Evolutionary conservation across 2,329 filamentous ascomycete genomes (phyloP), one percentile per base, ranked within the genome.

Genomic region (Aspergillus sp.): DNA sequence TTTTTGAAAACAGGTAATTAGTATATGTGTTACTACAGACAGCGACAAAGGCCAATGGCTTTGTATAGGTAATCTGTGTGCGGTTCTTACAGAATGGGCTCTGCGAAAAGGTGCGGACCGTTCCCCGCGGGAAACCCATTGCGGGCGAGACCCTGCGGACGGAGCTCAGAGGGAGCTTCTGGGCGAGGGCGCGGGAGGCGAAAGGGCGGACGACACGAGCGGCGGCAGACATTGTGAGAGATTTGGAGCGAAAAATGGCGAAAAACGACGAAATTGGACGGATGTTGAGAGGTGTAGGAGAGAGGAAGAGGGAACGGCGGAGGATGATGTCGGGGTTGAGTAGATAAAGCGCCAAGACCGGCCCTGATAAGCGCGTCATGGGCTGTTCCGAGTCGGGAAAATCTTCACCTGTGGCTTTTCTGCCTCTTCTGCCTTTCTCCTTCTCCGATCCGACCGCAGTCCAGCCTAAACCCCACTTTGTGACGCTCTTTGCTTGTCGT

Each of bases 61-160:
- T 37, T 54, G 24, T 34, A 30, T 48, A 40, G 41, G 17, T 8
- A 24, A 39, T 50, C 24, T 54, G 30, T 53, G 53, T 58, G 40
- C 41, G n/a, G 50, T 57, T 51, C 71, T 40, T 69, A 77, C 75
- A 69, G 54, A 76, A 68, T 57, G 73, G 67, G 68, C 73, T 76
- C 65, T 74, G 72, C 33, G 75, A 75, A 68, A 77, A 77, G 69
- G 66, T 71, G 68, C 72, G 70, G 58, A 70, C 57, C 59, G 63
- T 73, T 75, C 71, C 73, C 73, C 73, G 73, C 73, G 73, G 73
- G 69, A 75, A 75, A 74, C 70, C 67, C 64, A 66, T 63, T 63
- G 66, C 68, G 66, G 72, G 70, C 57, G 70, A 63, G 61, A 67
- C 64, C 61, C 67, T 66, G 68, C 66, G 65, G 61, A 65, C 61